Evolutionary conservation across 1,139 yeast genomes (phyloP).

Genomic region (Debaryomycetaceae sp.): DNA sequence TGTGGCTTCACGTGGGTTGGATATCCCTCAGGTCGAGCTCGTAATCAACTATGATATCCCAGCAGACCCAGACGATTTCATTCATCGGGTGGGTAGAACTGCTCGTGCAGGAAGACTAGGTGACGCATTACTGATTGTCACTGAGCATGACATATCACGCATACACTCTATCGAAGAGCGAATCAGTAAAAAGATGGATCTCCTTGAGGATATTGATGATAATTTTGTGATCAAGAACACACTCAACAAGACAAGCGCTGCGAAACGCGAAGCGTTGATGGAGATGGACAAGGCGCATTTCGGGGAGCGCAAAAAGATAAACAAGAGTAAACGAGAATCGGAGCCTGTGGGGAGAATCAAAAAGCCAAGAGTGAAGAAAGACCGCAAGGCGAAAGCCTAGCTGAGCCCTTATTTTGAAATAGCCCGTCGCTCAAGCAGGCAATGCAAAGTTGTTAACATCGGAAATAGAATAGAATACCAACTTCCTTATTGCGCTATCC

Average conservation of each 20-base stretch:
- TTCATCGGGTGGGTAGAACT: conserved; percentile 98
- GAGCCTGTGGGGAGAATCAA: conserved; percentile 1
- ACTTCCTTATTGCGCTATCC: not conserved
- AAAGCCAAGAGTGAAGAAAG: too few species aligned
- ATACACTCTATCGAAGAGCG: conserved; percentile 81
- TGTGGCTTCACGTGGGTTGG: conserved; percentile 95
- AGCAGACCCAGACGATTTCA: conserved; percentile 92
- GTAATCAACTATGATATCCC: conserved; percentile 91
- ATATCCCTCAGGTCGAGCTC: conserved; percentile 83
- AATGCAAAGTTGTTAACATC: not conserved
- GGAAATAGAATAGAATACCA: too few species aligned
- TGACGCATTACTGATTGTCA: conserved; percentile 51
- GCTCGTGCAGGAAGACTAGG: conserved; percentile 93
- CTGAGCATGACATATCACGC: conserved; percentile 77
- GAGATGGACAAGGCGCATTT: conserved; percentile 88
- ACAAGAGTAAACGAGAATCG: conserved; percentile 34
- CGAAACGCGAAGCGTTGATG: conserved; percentile 83
- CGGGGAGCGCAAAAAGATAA: conserved; percentile 59
- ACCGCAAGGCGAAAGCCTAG: not conserved
- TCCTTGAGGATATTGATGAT: conserved; percentile 62
- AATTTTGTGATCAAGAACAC: conserved; percentile 64
- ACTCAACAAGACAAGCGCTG: conserved; percentile 59
- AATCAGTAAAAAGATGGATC: conserved; percentile 65
- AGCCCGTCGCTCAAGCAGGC: not conserved
- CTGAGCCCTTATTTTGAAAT: not conserved